Evolutionary conservation across 805 yeast species (phyloP), one percentile per base, ranked within the genome.

Genomic region (Yarrowia divulgata): DNA sequence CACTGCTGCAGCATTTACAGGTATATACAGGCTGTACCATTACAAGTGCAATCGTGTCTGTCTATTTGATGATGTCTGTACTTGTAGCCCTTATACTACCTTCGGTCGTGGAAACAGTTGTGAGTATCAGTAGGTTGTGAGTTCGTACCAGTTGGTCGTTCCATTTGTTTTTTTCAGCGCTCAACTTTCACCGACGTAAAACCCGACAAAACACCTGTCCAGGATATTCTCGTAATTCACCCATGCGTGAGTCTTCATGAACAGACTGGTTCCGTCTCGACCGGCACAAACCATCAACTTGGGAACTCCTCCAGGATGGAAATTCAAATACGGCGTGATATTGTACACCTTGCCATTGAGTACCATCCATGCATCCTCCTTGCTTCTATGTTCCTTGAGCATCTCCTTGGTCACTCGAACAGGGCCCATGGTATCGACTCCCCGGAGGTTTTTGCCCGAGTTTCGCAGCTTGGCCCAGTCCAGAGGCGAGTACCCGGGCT

Each of bases 261-360:
- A 94, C 71, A 90, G 75, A 2, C 79, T 73, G 3, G 97, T 91
- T 1, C 94, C 95, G 76, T 94, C 98, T 63, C 82, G 82, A 0
- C 97, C 97, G 1, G 96, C 95, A 74, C 90, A 86, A 64, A 86
- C 84, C 86, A 91, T 81, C 50, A 94, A 79, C 74, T 92, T 91
- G 8, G 85, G 87, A 4, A 82, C 87, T 1, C 99, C 99, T 43
- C 99, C 99, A 0, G 99, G 99, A 73, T 94, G 99, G 77, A 88
- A 95, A 68, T 85, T 81, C 43, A 95, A 75, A 77, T 95, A 94
- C 13, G 90, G 87, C 0, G 97, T 88, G n/a, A 94, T 81, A 75
- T 93, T 91, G 80, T 90, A 94, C 1, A 94, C 97, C 74, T 86
- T 89, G 4, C 93, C 91, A 54, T 86, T 86, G 8, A 94, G 83